A percentile compares a stretch with the other conserved stretches of the same genome.
Evolutionary conservation across 169 alveolate genomes (phyloP).

Genomic region (Theileria orientalis): DNA sequence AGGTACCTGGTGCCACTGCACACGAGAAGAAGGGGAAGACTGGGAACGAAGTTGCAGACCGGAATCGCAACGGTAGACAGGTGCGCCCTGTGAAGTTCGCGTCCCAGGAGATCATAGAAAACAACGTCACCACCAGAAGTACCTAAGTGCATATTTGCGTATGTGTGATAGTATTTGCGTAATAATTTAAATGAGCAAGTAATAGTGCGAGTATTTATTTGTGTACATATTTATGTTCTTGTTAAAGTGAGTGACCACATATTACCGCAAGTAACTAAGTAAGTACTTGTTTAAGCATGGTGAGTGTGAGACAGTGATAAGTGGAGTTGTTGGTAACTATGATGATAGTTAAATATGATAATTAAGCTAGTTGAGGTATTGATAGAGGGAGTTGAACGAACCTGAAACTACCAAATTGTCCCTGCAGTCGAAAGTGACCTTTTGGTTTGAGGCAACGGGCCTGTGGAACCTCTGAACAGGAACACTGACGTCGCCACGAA

Average conservation of each 20-base stretch:
- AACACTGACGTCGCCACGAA: constrained; percentile 20
- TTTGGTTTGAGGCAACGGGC: constrained; percentile 42
- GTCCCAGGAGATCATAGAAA: neutral
- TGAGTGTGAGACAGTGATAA: too few relatives aligned
- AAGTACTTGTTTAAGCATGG: too few relatives aligned
- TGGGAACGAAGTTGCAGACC: constrained; percentile 6
- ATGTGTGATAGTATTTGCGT: neutral
- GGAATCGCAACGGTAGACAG: constrained; percentile 6
- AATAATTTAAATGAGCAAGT: neutral
- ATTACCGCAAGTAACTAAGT: too few relatives aligned
- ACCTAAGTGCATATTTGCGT: neutral
- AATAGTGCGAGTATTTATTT: neutral
- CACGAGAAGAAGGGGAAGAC: neutral
- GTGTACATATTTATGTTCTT: too few relatives aligned
- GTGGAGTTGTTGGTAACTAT: too few relatives aligned
- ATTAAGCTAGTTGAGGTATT: too few relatives aligned
- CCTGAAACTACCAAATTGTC: constrained; percentile 44
- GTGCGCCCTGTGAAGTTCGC: neutral
- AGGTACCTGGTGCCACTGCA: constrained; percentile 16
- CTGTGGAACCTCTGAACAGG: constrained; percentile 39
- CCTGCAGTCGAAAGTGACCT: constrained; percentile 30
- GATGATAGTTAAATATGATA: too few relatives aligned
- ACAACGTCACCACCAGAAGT: constrained; percentile 6
- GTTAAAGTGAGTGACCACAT: too few relatives aligned
- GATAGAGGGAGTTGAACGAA: too few relatives aligned